phyloP scores from a whole-genome alignment of 2,329 filamentous ascomycete genomes.

The Colletotrichum truncatum region DNA sequence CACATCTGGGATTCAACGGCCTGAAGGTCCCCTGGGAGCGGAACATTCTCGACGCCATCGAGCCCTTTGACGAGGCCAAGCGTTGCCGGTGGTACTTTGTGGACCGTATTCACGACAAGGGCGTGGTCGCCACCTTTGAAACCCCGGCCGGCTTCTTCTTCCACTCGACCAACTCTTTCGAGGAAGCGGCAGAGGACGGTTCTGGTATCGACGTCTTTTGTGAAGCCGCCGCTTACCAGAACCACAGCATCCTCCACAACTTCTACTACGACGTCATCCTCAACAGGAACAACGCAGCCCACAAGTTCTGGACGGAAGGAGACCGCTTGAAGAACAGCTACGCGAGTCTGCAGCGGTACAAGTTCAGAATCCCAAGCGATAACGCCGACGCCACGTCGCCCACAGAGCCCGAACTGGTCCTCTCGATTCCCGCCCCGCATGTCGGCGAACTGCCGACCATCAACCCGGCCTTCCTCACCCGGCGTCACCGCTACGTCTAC shows the following conservation, averaged over 20 bases:
- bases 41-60: slow-evolving; percentile 75
- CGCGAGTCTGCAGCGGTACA: slow-evolving; percentile 53
- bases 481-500: slow-evolving; percentile 69
- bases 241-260: slow-evolving; percentile 69
- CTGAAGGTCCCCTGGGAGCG: slow-evolving; percentile 69
- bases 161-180: slow-evolving; percentile 81
- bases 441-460: slow-evolving; percentile 73
- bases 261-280: slow-evolving; percentile 78
- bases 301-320: slow-evolving; percentile 52
- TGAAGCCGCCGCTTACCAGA: slow-evolving; percentile 73
- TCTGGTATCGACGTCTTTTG: slow-evolving; percentile 64
- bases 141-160: slow-evolving; percentile 80
- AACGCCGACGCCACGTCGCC: slow-evolving; percentile 27
- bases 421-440: slow-evolving; percentile 58
- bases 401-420: slow-evolving; percentile 12
- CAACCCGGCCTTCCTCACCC: slow-evolving; percentile 64
- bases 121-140: slow-evolving; percentile 75
- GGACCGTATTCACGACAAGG: slow-evolving; percentile 69
- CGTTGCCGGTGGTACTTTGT: slow-evolving; percentile 78
- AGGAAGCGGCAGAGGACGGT: slow-evolving; percentile 56
- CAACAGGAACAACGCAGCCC: slow-evolving; percentile 56
- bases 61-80: slow-evolving; percentile 65
- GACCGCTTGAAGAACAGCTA: slow-evolving; percentile 46
- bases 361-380: slow-evolving; percentile 45
- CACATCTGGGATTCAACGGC: slow-evolving; percentile 67